phyloP scores from a whole-genome alignment of 495 filamentous ascomycete genomes.

The Mycothermus thermophilus region DNA sequence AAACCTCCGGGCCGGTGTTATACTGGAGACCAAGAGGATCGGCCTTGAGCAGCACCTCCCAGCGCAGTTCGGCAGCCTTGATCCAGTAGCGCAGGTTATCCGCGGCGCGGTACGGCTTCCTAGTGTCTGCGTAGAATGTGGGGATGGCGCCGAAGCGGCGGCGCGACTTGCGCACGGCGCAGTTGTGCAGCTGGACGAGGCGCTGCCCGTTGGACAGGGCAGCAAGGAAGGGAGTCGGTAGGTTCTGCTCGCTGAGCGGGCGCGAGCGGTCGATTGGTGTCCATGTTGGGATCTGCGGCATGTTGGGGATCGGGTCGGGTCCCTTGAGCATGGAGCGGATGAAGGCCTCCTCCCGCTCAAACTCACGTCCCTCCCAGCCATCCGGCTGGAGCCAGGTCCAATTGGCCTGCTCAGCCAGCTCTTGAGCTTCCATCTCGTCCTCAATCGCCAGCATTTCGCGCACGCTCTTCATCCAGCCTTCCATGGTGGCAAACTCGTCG shows the following conservation, averaged over 20 bases:
- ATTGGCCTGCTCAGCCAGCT: constrained; percentile 52
- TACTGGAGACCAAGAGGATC: constrained; percentile 81
- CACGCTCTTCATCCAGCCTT: constrained; percentile 62
- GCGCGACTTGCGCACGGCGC: constrained; percentile 67
- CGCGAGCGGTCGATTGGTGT: constrained; percentile 36
- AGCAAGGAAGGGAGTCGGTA: constrained; percentile 65
- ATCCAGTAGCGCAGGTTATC: constrained; percentile 93
- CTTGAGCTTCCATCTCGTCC: constrained; percentile 56
- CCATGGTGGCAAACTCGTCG: constrained; percentile 59
- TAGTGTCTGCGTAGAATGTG: constrained; percentile 72
- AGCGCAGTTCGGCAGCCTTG: constrained; percentile 88
- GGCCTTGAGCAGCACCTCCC: constrained; percentile 75
- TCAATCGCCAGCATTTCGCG: constrained; percentile 61
- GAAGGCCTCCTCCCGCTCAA: constrained; percentile 73
- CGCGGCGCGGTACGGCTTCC: constrained; percentile 83
- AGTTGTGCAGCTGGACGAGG: constrained; percentile 80
- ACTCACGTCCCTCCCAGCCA: constrained; percentile 66
- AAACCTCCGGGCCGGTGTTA: constrained; percentile 46
- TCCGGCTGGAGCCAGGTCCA: constrained; percentile 67
- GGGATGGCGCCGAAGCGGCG: constrained; percentile 85
- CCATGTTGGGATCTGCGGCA: constrained; percentile 54
- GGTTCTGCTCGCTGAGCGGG: constrained; percentile 10
- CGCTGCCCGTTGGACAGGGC: constrained; percentile 63
- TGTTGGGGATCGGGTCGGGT: constrained; percentile 15
- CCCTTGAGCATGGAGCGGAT: constrained; percentile 44